These are phyloP conservation scores for Aureobasidium uvarum DNA, from an alignment of 2,329 filamentous ascomycete species.

Conservation along the genomic window DNA sequence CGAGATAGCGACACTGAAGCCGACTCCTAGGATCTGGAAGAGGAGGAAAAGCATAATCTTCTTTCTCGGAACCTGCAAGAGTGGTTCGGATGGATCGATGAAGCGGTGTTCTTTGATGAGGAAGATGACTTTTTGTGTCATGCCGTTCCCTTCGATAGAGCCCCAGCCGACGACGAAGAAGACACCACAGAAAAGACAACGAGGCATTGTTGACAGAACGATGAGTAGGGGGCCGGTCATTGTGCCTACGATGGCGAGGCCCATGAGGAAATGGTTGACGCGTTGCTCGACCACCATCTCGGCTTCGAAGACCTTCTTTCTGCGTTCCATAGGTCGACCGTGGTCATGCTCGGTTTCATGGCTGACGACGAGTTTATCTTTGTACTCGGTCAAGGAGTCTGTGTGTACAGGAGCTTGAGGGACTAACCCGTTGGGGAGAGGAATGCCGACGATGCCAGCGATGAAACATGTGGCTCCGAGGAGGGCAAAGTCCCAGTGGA, in stretches of 20 bases:
- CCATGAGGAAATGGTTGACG: slow-evolving; percentile 56
- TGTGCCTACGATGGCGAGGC: slow-evolving; percentile 54
- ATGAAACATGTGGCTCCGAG: slow-evolving; percentile 57
- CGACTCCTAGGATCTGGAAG: slow-evolving; percentile 54
- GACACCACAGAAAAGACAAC: slow-evolving; percentile 55
- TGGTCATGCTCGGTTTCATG: slow-evolving; percentile 48
- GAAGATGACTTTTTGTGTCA: slow-evolving; percentile 53
- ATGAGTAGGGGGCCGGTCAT: slow-evolving; percentile 57
- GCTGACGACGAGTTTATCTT: slow-evolving; percentile 44
- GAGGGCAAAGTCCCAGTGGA: slow-evolving; percentile 61
- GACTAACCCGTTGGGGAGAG: slow-evolving; percentile 59
- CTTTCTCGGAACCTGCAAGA: slow-evolving; percentile 46
- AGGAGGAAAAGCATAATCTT: slow-evolving; percentile 53
- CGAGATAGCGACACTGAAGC: slow-evolving; percentile 57
- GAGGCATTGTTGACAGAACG: slow-evolving; percentile 55
- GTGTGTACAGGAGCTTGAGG: slow-evolving; percentile 61
- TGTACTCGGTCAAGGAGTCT: slow-evolving; percentile 48
- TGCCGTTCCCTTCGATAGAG: slow-evolving; percentile 54
- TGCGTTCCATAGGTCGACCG: slow-evolving; percentile 44
- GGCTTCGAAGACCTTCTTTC: slow-evolving; percentile 46
- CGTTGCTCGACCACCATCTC: slow-evolving; percentile 57
- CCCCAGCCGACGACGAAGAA: slow-evolving; percentile 59
- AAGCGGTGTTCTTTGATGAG: slow-evolving; percentile 50
- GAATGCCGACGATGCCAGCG: slow-evolving; percentile 56
- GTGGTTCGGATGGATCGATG: slow-evolving; percentile 49